Evolutionary conservation across 805 yeast species (phyloP).

Genomic region (Saccharomycopsis lassenensis): DNA sequence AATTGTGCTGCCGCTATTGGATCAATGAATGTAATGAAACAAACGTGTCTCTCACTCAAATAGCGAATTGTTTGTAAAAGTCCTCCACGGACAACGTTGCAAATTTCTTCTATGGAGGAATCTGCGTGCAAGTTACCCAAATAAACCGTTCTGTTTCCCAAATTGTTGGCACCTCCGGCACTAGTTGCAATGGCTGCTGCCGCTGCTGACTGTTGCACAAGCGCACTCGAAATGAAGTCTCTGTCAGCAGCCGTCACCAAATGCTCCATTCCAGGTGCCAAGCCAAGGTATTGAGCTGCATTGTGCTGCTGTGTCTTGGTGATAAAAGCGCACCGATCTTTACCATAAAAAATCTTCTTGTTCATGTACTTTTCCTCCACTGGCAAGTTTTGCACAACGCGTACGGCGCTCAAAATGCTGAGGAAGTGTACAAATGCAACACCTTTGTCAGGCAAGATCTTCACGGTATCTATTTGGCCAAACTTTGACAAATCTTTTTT

Average conservation of each 20-base stretch:
- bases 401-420: slow-evolving; percentile 74
- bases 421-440: slow-evolving; percentile 88
- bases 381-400: slow-evolving; percentile 70
- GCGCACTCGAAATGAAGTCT: slow-evolving; percentile 51
- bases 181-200: slow-evolving; percentile 96
- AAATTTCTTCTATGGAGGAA: slow-evolving; percentile 81
- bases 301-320: slow-evolving; percentile 94
- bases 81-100: slow-evolving; percentile 95
- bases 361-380: slow-evolving; percentile 56
- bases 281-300: slow-evolving; percentile 89
- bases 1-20: slow-evolving; percentile 97
- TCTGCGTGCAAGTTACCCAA: slow-evolving; percentile 85
- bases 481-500: slow-evolving; percentile 54
- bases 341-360: slow-evolving; percentile 80
- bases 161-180: slow-evolving; percentile 85
- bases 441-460: slow-evolving; percentile 68
- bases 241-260: slow-evolving; percentile 58
- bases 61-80: slow-evolving; percentile 74
- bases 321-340: slow-evolving; percentile 89
- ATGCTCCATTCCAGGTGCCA: slow-evolving; percentile 83
- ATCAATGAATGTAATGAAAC: slow-evolving; percentile 91
- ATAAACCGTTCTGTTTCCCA: slow-evolving; percentile 90
- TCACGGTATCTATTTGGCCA: slow-evolving; percentile 81
- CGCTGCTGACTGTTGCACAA: slow-evolving; percentile 90
- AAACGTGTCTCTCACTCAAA: slow-evolving; percentile 76